Evolutionary conservation across 1,139 yeast genomes (phyloP), one percentile per base, ranked within the genome.

Genomic region (Blastobotrys ciferrii): DNA sequence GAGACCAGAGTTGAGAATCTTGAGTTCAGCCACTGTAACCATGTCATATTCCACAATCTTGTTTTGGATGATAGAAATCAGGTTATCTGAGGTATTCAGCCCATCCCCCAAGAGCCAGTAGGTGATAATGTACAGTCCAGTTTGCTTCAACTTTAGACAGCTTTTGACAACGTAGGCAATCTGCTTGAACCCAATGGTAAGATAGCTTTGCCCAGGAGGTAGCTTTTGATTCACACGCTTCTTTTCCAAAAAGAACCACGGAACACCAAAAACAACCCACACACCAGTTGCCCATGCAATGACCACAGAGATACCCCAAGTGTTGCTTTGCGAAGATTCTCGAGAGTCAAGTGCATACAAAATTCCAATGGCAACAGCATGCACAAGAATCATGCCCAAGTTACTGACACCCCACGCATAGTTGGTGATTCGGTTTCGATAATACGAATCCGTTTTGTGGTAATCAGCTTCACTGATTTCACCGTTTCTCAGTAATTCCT

Each of bases 161-260:
- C 52, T 52, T 42, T 42, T 51, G 35, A 51, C 23, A 12, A 53
- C 57, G 23, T 43, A 48, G 13, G 46, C 47, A 4, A 54, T 51
- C 42, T 53, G 55, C 47, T 54, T 54, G 42, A 53, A 35, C 5
- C 57, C 57, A 14, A 54, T 42, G 5, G 50, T 43, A 15, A 42
- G 39, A 30, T 45, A 53, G 28, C 43, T 46, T 33, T 52, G 53
- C 18, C 52, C 51, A 13, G 40, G 38, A n/a, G 58, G 57, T 9
- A 55, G 41, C 19, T 43, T 36, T 18, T 53, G 54, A n/a, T 52
- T 52, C 7, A 47, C 48, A 14, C 55, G 47, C 19, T 31, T 28
- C 42, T 52, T 42, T 33, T 50, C 50, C 42, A 50, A 42, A 18
- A 48, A 20, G 33, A 52, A 51, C 55, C 54, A 52, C 37, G 53